phyloP scores from a whole-genome alignment of 1,284 basidiomycete genomes.

The Tylopilus orsonianus region DNA sequence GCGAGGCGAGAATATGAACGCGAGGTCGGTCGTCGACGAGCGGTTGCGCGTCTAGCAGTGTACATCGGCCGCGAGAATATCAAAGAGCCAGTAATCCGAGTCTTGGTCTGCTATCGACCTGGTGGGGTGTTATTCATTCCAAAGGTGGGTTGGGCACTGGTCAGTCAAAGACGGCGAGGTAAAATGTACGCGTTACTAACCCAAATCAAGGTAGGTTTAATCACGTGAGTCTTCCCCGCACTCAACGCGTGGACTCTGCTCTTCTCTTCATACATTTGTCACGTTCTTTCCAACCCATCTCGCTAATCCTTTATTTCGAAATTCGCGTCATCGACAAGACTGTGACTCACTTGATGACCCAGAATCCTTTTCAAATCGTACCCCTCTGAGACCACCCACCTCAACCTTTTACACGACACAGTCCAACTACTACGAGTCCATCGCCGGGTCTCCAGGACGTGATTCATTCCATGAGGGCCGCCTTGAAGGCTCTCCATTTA shows the following conservation, averaged over 20 bases:
- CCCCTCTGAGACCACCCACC: conserved; percentile 46
- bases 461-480: conserved; percentile 54
- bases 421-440: conserved; percentile 75
- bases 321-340: conserved; percentile 1
- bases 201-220: too few species aligned
- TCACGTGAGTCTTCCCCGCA: conserved; percentile 1
- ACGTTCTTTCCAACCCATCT: conserved; percentile 6
- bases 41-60: too few species aligned
- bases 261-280: conserved; percentile 8
- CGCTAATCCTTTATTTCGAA: conserved; percentile 22
- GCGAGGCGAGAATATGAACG: too few species aligned
- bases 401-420: conserved; percentile 89
- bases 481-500: conserved; percentile 68
- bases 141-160: too few species aligned
- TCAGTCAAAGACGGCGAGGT: too few species aligned
- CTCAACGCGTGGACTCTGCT: conserved; percentile 10
- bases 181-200: too few species aligned
- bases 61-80: conserved; percentile 86
- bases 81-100: conserved; percentile 94
- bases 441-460: conserved; percentile 69
- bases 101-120: conserved; percentile 95
- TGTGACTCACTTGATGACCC: conserved; percentile 6
- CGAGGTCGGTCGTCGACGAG: too few species aligned
- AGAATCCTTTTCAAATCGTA: conserved; percentile 7
- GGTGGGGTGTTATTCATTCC: not conserved